Conservation (phyloP, 306 rosid species). For the Trifolium subterraneum region DNA sequence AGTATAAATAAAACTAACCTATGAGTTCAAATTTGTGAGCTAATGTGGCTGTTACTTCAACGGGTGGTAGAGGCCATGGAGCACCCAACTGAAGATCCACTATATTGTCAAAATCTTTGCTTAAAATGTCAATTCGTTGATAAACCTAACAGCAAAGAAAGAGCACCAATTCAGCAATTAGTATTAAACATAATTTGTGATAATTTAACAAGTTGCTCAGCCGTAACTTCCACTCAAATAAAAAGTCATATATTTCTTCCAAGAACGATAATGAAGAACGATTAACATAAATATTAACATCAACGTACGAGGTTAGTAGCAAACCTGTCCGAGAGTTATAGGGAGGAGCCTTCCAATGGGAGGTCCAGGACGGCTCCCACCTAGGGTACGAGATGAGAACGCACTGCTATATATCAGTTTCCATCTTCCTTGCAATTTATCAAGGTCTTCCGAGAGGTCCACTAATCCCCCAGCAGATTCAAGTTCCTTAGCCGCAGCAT, state of each 20-base stretch:
- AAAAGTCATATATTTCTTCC: constrained; percentile 1
- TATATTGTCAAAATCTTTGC: constrained; percentile 90
- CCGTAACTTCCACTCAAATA: constrained; percentile 2
- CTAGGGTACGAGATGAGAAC: constrained; percentile 83
- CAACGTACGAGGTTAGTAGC: neutral
- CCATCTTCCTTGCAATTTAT: constrained; percentile 94
- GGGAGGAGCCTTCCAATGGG: constrained; percentile 91
- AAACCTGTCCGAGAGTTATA: constrained; percentile 90
- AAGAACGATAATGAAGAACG: neutral
- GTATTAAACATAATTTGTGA: neutral
- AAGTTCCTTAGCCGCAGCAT: constrained; percentile 82
- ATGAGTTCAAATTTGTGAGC: constrained; percentile 94
- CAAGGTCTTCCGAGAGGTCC: constrained; percentile 70
- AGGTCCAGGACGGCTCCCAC: constrained; percentile 98
- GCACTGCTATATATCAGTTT: constrained; percentile 91
- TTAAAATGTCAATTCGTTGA: constrained; percentile 83
- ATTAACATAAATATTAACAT: constrained; percentile 10
- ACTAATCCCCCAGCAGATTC: constrained; percentile 78
- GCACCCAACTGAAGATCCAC: constrained; percentile 83
- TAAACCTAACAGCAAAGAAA: constrained; percentile 65
- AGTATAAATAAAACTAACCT: constrained; percentile 58
- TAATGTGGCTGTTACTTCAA: constrained; percentile 80
- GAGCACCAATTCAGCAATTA: neutral
- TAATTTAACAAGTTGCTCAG: constrained; percentile 12
- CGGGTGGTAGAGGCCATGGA: constrained; percentile 90